These are phyloP conservation scores for Penicillium brevicompactum DNA, from an alignment of 2,329 filamentous ascomycete species.

Conservation along the genomic window DNA sequence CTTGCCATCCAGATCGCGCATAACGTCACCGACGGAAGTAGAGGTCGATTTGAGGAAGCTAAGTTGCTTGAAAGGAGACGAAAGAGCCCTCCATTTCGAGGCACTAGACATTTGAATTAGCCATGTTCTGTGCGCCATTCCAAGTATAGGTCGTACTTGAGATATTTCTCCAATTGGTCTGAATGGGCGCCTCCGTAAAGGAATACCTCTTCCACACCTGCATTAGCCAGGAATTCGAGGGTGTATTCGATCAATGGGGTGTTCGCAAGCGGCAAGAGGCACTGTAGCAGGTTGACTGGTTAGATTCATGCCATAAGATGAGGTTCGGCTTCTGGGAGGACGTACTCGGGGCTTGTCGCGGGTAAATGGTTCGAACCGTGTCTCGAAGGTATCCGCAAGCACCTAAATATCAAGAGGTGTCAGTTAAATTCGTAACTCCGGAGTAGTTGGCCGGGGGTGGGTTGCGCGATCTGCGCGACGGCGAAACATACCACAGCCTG, in stretches of 20 bases:
- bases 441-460: not conserved
- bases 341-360: conserved; percentile 82
- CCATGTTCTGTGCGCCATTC: not conserved
- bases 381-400: conserved; percentile 92
- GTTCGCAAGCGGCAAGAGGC: conserved; percentile 89
- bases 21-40: conserved; percentile 86
- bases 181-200: conserved; percentile 89
- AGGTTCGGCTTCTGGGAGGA: conserved; percentile 10
- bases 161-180: conserved; percentile 83
- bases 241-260: conserved; percentile 97
- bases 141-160: conserved; percentile 54
- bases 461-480: not conserved
- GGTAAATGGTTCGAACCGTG: conserved; percentile 85
- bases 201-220: conserved; percentile 91
- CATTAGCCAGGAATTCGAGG: conserved; percentile 91
- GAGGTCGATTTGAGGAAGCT: conserved; percentile 87
- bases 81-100: conserved; percentile 73
- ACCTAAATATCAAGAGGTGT: conserved; percentile 56
- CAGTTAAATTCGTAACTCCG: conserved; percentile 5
- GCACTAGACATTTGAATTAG: conserved; percentile 42
- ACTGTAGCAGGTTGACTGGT: conserved; percentile 56
- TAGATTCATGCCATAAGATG: not conserved
- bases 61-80: conserved; percentile 78
- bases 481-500: conserved; percentile 60
- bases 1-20: conserved; percentile 88